Base-by-base conservation (phyloP, 192 early-diverging fungal genomes). In the Coemansia sp. region DNA sequence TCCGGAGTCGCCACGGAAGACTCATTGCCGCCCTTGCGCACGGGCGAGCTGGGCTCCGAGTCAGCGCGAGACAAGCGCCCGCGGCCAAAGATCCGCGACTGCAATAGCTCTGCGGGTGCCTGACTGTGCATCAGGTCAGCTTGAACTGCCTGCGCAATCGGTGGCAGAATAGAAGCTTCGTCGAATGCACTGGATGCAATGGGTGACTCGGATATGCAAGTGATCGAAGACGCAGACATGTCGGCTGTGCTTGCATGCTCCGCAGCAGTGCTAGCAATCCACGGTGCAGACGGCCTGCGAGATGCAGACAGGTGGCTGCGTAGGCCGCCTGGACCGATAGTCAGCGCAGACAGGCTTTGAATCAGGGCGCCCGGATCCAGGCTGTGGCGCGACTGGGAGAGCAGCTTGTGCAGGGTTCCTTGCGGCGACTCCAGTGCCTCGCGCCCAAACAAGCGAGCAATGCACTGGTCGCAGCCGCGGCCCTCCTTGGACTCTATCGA, bases 401-500 rank as follows among this genome's bases (percentile, higher is more conserved):
- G 58, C 14, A 82, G 46, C n/a, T 32, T 40, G 66, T 74, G 75
- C 35, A 83, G 49, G 19, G 80, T 74, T 43, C 80, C 62, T 0
- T 71, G 80, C 19, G 80, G 80, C 39, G 80, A 77, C 59, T 77
- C 75, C 8, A 83, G 68, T 2, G 80, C 80, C 53, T 79, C 80
- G 29, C 78, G 65, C 19, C 79, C 73, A 71, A 84, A 85, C 67
- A 86, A 58, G 24, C 71, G 65, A 4, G 79, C 71, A 27, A 85
- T 74, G 68, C 74, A 82, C 62, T 84, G 78, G 74, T 84, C 77
- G 70, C 83, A 84, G 25, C 73, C 83, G 20, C 83, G 73, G 60
- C 73, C 77, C 65, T 84, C 82, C 41, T 71, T 77, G 62, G 72
- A 41, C 32, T 74, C 67, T 4, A 58, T 47, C 17, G 65, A 70